Base-by-base conservation (phyloP, 305 asterid genomes). In the Fraxinus nigra region DNA sequence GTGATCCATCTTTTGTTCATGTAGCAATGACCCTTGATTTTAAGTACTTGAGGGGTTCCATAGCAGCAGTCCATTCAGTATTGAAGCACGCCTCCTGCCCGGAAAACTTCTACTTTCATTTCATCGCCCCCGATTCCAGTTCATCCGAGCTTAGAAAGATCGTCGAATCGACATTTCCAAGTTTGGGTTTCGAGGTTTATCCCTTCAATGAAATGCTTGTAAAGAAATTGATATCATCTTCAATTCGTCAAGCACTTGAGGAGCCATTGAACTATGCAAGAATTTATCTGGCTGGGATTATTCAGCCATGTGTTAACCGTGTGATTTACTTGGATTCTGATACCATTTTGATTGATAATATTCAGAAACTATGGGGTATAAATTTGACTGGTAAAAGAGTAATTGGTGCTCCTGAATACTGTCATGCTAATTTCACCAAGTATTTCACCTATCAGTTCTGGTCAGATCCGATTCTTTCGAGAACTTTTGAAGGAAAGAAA, bases 261-360 rank as follows among this genome's bases (percentile, higher is more conserved):
- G 81, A 89, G 43, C 97, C 95, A 5, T 78, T 94, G 34, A 94
- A 94, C 89, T 90, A 91, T 56, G 97, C 98, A 7, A 91, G 98
- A 33, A 91, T 84, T 11, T 89, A 92, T 86, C 69, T 92, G 35
- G 85, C 95, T 0, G 90, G 84, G 43, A 89, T 91, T 8, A 89
- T 94, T 33, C 88, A 88, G 14, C 82, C 92, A 0, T 80, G 91
- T 73, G 76, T 92, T 4, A 33, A 20, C 13, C 88, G 95, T 65
- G 92, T 88, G 9, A 87, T 94, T 37, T 92, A 94, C 61, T 70
- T 94, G 0, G 95, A 94, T 63, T 94, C 98, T 3, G 96, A 91
- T 28, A 82, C 89, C 1, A 82, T 91, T 63, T 69, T 89, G 6
- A 90, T 92, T 0, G 98, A 92, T 40, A 92, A 92, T 11, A 85